phyloP scores from a whole-genome alignment of 169 alveolate genomes.

The Plasmodium chabaudi region DNA sequence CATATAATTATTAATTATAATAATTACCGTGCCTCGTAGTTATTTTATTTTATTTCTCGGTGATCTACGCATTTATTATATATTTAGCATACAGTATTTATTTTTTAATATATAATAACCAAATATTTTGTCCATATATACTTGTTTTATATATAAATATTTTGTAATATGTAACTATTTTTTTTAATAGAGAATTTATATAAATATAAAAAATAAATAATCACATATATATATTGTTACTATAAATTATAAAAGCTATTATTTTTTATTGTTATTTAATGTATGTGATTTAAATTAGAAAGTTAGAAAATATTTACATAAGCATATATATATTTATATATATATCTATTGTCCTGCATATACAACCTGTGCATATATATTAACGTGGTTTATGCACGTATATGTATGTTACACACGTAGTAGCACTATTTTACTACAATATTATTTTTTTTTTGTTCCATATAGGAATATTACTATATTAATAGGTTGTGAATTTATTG shows the following conservation, averaged over 20 bases:
- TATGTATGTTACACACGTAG: background rate
- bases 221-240: background rate
- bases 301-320: background rate
- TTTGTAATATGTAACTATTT: constrained; percentile 5
- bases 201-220: background rate
- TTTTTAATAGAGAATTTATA: background rate
- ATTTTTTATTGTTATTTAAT: background rate
- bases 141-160: background rate
- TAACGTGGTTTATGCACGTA: background rate
- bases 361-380: background rate
- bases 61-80: background rate
- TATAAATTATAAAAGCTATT: background rate
- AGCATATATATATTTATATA: background rate
- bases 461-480: background rate
- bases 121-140: background rate
- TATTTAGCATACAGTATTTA: background rate
- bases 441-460: constrained; percentile 6
- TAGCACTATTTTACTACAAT: background rate
- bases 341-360: background rate
- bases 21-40: constrained; percentile 19
- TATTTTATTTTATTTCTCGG: background rate
- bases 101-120: background rate
- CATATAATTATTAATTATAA: background rate
- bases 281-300: background rate
- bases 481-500: background rate